Evolutionary conservation across 352 stramenopile species (phyloP).

Genomic region (Phytophthora pseudosyringae): DNA sequence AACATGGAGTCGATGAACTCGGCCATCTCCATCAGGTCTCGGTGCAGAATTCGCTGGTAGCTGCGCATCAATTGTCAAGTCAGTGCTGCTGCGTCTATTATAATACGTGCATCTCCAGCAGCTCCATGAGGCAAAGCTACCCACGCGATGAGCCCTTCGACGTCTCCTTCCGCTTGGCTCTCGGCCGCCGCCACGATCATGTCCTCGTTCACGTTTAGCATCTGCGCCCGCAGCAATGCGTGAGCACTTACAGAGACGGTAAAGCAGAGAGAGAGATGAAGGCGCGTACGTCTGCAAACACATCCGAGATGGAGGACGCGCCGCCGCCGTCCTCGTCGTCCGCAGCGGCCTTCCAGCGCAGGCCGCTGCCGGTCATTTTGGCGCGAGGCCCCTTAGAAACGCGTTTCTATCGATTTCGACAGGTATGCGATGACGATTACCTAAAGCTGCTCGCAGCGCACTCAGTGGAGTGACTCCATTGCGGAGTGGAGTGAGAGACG

Average conservation of each 20-base stretch:
- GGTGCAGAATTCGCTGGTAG: conserved; percentile 77
- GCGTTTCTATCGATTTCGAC: too few relatives aligned
- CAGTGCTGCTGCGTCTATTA: neutral
- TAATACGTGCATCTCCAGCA: neutral
- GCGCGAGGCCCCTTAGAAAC: neutral
- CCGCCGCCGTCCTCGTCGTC: conserved; percentile 47
- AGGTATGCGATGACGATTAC: too few relatives aligned
- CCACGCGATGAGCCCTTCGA: conserved; percentile 60
- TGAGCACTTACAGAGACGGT: conserved; percentile 1
- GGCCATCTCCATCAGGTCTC: conserved; percentile 83
- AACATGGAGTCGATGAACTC: conserved; percentile 82
- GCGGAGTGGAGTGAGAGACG: too few relatives aligned
- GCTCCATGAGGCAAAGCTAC: conserved; percentile 10
- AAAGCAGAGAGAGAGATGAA: neutral
- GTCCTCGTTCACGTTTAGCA: conserved; percentile 80
- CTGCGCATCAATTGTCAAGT: conserved; percentile 36
- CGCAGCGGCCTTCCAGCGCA: conserved; percentile 22
- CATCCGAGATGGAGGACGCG: conserved; percentile 62
- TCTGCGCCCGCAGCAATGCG: conserved; percentile 39
- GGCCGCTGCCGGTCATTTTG: conserved; percentile 17
- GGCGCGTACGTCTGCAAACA: conserved; percentile 66
- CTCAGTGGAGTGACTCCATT: too few relatives aligned
- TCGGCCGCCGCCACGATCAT: conserved; percentile 65
- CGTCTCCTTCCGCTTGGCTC: conserved; percentile 62
- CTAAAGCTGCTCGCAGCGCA: too few relatives aligned